A percentile compares a stretch with the other conserved stretches of the same genome.
These are phyloP conservation scores for Cornus suecica DNA, from an alignment of 148 eudicot species.

Conservation along the genomic window DNA sequence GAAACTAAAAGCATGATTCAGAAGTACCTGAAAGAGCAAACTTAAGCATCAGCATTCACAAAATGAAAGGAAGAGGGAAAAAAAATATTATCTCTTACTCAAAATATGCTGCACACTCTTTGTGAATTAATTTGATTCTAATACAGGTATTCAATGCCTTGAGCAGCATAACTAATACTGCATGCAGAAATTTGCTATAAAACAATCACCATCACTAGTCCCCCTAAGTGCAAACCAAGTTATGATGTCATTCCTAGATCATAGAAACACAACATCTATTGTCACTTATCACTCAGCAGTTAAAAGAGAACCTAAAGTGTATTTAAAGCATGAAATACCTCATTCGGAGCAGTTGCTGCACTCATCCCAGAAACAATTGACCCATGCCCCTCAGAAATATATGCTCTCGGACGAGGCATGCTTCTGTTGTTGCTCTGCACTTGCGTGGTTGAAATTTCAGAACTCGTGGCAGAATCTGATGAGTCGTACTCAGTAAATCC, in stretches of 20 bases:
- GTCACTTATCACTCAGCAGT: not conserved
- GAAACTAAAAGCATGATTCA: not conserved
- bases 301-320: not conserved
- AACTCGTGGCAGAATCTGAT: conserved; percentile 62
- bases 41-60: not conserved
- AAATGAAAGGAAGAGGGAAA: not conserved
- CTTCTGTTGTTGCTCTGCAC: conserved; percentile 37
- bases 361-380: conserved; percentile 46
- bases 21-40: not conserved
- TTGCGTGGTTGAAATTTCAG: conserved; percentile 61
- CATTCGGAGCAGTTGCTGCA: conserved; percentile 19
- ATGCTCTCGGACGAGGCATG: conserved; percentile 28
- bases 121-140: not conserved
- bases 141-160: not conserved
- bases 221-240: not conserved
- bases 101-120: not conserved
- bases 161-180: not conserved
- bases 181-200: not conserved
- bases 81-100: not conserved
- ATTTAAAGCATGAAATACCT: conserved; percentile 34
- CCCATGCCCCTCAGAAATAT: conserved; percentile 42
- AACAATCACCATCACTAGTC: not conserved
- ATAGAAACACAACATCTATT: not conserved
- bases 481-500: conserved; percentile 52
- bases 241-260: not conserved